phyloP scores from a whole-genome alignment of 768 basidiomycete genomes.

The Lactifluus pinguis region DNA sequence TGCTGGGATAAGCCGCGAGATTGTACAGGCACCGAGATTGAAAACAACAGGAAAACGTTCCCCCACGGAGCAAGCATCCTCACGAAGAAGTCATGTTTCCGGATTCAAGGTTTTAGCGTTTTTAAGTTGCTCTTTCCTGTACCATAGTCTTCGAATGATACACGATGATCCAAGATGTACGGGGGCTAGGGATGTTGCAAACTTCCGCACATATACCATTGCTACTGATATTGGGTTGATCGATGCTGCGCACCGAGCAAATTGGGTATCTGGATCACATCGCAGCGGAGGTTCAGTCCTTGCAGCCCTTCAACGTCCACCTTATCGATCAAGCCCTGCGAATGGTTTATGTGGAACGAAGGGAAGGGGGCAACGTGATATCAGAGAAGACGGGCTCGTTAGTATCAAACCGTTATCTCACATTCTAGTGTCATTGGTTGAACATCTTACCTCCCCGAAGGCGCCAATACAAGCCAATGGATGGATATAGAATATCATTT shows the following conservation, averaged over 20 bases:
- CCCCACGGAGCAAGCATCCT: background rate
- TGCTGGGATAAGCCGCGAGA: background rate
- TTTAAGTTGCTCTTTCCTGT: conserved; percentile 7
- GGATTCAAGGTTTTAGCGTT: conserved; percentile 12
- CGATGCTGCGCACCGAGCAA: background rate
- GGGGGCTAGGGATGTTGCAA: background rate
- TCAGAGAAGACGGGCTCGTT: background rate
- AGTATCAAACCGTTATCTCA: background rate
- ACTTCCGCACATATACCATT: background rate
- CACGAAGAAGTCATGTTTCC: background rate
- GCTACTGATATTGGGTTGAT: background rate
- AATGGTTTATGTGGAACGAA: background rate
- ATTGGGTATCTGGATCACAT: background rate
- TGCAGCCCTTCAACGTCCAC: background rate
- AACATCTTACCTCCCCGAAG: background rate
- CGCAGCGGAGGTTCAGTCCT: background rate
- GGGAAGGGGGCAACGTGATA: background rate
- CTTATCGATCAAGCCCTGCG: conserved; percentile 10
- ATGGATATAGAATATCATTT: background rate
- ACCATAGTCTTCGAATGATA: background rate
- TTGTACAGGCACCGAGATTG: conserved; percentile 5
- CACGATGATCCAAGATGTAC: background rate
- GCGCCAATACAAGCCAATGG: background rate
- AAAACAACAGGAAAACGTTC: background rate
- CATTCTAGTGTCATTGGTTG: background rate